Evolutionary conservation across 768 basidiomycete species (phyloP).

Genomic region (Tremella fuciformis): DNA sequence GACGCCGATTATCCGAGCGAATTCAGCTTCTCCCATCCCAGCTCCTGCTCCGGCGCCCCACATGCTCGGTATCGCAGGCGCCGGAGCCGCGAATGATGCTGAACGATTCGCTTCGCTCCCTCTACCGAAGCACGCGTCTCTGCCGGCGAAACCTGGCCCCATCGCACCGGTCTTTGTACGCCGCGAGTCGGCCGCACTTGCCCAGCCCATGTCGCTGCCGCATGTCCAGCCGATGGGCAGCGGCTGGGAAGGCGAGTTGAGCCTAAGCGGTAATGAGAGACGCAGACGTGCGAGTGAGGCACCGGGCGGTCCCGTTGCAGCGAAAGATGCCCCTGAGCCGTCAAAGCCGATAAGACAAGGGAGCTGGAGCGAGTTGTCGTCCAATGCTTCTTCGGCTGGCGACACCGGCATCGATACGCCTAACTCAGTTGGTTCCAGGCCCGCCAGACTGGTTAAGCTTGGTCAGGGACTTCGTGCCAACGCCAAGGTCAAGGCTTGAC

Average conservation of each 20-base stretch:
- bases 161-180: constrained; percentile 39
- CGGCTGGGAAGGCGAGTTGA: constrained; percentile 34
- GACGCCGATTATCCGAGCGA: constrained; percentile 3
- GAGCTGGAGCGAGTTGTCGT: neutral
- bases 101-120: neutral
- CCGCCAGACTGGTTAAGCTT: constrained; percentile 34
- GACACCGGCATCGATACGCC: neutral
- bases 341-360: neutral
- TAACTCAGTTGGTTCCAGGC: constrained; percentile 19
- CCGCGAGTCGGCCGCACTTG: constrained; percentile 36
- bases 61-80: neutral
- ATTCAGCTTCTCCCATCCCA: neutral
- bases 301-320: neutral
- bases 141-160: constrained; percentile 26
- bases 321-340: neutral
- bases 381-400: neutral
- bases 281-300: constrained; percentile 30
- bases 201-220: constrained; percentile 39
- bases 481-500: constrained; percentile 14
- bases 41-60: neutral
- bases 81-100: neutral
- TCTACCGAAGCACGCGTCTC: neutral
- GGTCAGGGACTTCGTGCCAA: constrained; percentile 28
- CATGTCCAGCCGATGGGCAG: constrained; percentile 34
- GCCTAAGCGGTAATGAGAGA: constrained; percentile 34